phyloP scores from a whole-genome alignment of 495 filamentous ascomycete species.

The Xylaria acuta region DNA sequence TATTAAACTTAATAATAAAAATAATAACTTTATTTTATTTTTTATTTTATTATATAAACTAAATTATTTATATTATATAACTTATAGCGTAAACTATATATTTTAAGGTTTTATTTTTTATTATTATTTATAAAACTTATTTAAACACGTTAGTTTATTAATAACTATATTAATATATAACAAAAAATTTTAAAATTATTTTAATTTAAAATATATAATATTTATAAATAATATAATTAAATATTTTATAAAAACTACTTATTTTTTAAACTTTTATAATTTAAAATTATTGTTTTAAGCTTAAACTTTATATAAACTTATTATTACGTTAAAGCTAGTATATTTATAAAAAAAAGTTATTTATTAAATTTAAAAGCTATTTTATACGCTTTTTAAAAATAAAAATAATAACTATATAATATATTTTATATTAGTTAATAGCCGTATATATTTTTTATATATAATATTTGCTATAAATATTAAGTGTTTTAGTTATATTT shows the following conservation, averaged over 20 bases:
- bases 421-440: not conserved
- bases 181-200: not conserved
- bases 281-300: too few relatives aligned
- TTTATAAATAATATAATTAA: not conserved
- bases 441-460: not conserved
- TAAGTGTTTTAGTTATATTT: conserved; percentile 1
- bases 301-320: too few relatives aligned
- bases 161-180: not conserved
- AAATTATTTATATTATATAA: not conserved
- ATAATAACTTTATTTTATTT: not conserved
- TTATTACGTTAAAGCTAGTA: too few relatives aligned
- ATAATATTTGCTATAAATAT: not conserved
- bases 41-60: not conserved
- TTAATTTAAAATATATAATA: conserved; percentile 3
- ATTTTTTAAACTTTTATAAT: too few relatives aligned
- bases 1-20: not conserved
- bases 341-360: too few relatives aligned
- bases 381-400: too few relatives aligned
- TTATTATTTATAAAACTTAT: not conserved
- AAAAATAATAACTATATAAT: too few relatives aligned
- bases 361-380: too few relatives aligned
- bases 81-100: not conserved
- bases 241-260: not conserved
- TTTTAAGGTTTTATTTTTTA: not conserved
- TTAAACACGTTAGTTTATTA: not conserved